These are phyloP conservation scores for Pseudoscleropodium purum DNA, from an alignment of 225 moss, liverwort and hornwort species.

Conservation along the genomic window DNA sequence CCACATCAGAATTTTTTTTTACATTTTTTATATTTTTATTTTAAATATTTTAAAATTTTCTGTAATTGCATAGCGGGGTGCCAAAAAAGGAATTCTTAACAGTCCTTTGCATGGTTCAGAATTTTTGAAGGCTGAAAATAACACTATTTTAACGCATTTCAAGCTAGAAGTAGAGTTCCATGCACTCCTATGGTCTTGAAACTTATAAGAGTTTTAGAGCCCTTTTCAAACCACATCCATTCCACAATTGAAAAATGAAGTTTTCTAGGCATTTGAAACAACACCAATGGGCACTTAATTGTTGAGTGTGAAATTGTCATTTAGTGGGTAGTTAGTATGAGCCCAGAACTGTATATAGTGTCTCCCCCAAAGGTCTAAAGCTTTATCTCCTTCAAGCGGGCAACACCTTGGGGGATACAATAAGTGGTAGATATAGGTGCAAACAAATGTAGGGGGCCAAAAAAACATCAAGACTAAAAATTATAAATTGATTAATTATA, in stretches of 20 bases:
- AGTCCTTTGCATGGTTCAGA: no score
- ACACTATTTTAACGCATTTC: fast-evolving
- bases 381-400: neutral
- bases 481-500: no score
- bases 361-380: fast-evolving
- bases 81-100: no score
- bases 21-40: no score
- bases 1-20: no score
- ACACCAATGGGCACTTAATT: neutral
- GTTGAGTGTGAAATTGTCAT: neutral
- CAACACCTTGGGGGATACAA: no score
- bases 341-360: fast-evolving
- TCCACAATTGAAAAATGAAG: neutral
- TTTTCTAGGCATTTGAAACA: neutral
- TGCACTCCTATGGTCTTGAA: neutral
- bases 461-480: no score
- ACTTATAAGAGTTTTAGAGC: neutral
- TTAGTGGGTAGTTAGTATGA: neutral
- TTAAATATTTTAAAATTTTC: no score
- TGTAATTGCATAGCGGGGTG: no score
- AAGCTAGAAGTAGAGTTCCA: neutral
- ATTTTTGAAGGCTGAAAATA: neutral
- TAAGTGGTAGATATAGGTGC: no score
- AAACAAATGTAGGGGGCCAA: no score
- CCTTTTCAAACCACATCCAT: neutral